A percentile compares a stretch with the other conserved stretches of the same genome.
phyloP scores from a whole-genome alignment of 1,139 yeast genomes.

The Arxiozyma slooffiae region DNA sequence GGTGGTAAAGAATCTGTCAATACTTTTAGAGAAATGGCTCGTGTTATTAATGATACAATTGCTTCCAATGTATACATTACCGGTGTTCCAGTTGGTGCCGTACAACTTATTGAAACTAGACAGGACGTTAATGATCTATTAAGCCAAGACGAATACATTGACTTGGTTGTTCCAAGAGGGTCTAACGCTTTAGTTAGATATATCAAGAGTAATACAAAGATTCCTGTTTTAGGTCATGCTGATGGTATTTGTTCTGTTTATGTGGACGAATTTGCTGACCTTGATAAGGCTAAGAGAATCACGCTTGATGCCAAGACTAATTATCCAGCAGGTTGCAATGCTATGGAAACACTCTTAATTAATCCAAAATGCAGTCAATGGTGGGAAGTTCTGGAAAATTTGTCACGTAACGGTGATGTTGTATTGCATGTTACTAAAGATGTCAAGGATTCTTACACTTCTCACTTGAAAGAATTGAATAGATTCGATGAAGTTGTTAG shows the following conservation, averaged over 20 bases:
- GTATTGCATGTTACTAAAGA: conserved; percentile 58
- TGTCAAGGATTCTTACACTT: conserved; percentile 31
- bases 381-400: conserved; percentile 38
- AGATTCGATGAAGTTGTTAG: conserved; percentile 16
- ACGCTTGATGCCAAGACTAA: conserved; percentile 84
- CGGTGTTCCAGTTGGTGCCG: conserved; percentile 65
- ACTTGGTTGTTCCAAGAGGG: conserved; percentile 94
- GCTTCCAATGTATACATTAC: conserved; percentile 37
- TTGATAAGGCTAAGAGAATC: conserved; percentile 64
- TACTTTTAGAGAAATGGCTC: conserved; percentile 77
- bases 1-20: conserved; percentile 91
- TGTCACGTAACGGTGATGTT: conserved; percentile 56
- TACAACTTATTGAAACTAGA: conserved; percentile 80
- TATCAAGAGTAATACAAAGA: conserved; percentile 79
- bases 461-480: conserved; percentile 19
- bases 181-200: conserved; percentile 80
- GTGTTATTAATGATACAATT: conserved; percentile 55
- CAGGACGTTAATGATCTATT: conserved; percentile 80
- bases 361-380: conserved; percentile 43
- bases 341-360: conserved; percentile 76
- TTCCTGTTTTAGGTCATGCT: conserved; percentile 97
- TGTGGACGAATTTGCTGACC: conserved; percentile 65
- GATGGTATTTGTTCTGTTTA: conserved; percentile 93
- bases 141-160: conserved; percentile 80
- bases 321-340: conserved; percentile 98